A percentile compares a stretch with the other conserved stretches of the same genome.
phyloP scores from a whole-genome alignment of 2,329 filamentous ascomycete species.

The Cladosporium oxysporum region DNA sequence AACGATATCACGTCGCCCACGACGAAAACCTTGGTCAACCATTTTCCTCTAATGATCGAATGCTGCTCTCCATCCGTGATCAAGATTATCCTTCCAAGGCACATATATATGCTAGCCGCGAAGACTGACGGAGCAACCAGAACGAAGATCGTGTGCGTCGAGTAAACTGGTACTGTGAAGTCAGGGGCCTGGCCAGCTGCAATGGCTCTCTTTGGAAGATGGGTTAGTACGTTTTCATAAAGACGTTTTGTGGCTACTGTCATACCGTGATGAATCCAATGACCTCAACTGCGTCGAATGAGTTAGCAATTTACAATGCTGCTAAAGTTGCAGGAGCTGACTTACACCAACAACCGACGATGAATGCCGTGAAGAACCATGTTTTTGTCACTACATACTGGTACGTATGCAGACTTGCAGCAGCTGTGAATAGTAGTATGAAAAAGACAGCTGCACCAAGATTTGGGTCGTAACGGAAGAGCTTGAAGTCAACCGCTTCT shows the following conservation, averaged over 20 bases:
- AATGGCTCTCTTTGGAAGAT: constrained; percentile 21
- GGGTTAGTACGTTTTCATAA: constrained; percentile 41
- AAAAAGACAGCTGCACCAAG: constrained; percentile 1
- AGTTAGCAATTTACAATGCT: not conserved
- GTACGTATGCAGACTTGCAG: not conserved
- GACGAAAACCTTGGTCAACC: constrained; percentile 59
- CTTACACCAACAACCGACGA: constrained; percentile 39
- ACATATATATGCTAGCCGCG: constrained; percentile 56
- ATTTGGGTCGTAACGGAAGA: constrained; percentile 11
- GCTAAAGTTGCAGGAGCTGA: not conserved
- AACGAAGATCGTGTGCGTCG: constrained; percentile 40
- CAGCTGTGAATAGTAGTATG: not conserved
- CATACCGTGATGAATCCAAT: constrained; percentile 8
- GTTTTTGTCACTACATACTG: constrained; percentile 46
- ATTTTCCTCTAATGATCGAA: constrained; percentile 45
- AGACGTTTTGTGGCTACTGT: too few relatives aligned
- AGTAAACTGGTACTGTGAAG: constrained; percentile 25
- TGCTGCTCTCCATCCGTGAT: constrained; percentile 41
- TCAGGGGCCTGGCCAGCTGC: constrained; percentile 3
- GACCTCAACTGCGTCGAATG: not conserved
- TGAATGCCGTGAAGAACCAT: constrained; percentile 53
- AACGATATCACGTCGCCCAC: constrained; percentile 56
- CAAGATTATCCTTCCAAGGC: constrained; percentile 49
- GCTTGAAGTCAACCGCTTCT: constrained; percentile 3
- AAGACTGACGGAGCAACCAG: constrained; percentile 52